phyloP scores from a whole-genome alignment of 306 rosid genomes.

The Cajanus cajan region DNA sequence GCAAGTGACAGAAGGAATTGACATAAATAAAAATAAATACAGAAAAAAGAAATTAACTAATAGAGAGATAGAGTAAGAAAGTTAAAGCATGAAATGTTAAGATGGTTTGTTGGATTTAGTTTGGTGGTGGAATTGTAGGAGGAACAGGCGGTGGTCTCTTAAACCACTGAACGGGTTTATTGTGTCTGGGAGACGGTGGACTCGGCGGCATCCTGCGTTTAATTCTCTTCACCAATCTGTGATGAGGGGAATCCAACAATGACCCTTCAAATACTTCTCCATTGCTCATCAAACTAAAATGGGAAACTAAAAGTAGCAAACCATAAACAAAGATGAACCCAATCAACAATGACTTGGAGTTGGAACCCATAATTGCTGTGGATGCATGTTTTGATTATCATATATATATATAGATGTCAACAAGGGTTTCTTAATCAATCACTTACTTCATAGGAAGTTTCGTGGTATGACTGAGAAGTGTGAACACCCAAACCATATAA shows the following conservation, averaged over 20 bases:
- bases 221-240: not conserved
- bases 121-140: too few species aligned
- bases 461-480: not conserved
- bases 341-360: not conserved
- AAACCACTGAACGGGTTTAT: not conserved
- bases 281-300: not conserved
- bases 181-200: not conserved
- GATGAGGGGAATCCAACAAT: not conserved
- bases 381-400: not conserved
- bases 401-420: not conserved
- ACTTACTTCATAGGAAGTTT: not conserved
- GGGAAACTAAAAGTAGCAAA: not conserved
- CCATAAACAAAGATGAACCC: not conserved
- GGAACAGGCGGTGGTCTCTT: not conserved
- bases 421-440: not conserved
- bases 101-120: too few species aligned
- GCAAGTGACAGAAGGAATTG: too few species aligned
- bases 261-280: not conserved
- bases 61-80: too few species aligned
- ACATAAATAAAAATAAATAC: too few species aligned
- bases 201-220: not conserved
- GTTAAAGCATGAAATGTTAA: too few species aligned
- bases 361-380: not conserved
- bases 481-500: not conserved
- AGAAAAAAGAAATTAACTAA: too few species aligned